These are phyloP conservation scores for Aegilops umbellulata DNA, from an alignment of 176 grass and related monocot species.

Conservation along the genomic window DNA sequence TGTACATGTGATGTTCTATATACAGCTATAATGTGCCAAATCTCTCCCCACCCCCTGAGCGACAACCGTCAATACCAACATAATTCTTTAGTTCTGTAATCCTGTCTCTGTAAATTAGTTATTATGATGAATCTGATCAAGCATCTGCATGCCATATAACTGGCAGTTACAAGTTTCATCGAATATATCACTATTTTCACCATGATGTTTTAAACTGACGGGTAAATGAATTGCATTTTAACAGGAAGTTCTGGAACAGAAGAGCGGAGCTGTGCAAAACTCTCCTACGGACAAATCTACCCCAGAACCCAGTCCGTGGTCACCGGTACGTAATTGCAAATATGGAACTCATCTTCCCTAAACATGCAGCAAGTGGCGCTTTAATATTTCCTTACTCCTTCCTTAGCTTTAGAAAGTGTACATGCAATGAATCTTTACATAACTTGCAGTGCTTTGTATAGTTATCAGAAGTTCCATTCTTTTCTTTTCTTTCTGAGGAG, in stretches of 20 bases:
- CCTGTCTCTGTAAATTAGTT: neutral
- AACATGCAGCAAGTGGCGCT: neutral
- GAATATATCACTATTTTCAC: neutral
- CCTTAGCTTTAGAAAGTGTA: neutral
- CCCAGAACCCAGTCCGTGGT: conserved; percentile 80
- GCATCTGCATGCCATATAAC: neutral
- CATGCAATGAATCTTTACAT: neutral
- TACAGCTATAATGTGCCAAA: neutral
- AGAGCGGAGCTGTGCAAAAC: conserved; percentile 82
- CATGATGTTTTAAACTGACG: neutral
- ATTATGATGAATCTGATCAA: neutral
- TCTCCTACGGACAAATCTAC: conserved; percentile 69
- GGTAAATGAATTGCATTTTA: neutral
- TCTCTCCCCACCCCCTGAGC: neutral
- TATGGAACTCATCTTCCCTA: conserved; percentile 3
- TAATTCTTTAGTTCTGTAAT: neutral
- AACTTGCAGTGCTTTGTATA: neutral
- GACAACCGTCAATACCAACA: neutral
- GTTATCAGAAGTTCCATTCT: neutral
- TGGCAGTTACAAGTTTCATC: neutral
- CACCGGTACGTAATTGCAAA: conserved; percentile 55
- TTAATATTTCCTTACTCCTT: neutral
- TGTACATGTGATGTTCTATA: neutral
- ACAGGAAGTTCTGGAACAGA: conserved; percentile 83
- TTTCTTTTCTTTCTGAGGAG: neutral